Percentiles rank a stretch among this genome's conserved stretches.
Conservation (phyloP, 352 stramenopile genomes). For the Pythium phragmiticola region DNA sequence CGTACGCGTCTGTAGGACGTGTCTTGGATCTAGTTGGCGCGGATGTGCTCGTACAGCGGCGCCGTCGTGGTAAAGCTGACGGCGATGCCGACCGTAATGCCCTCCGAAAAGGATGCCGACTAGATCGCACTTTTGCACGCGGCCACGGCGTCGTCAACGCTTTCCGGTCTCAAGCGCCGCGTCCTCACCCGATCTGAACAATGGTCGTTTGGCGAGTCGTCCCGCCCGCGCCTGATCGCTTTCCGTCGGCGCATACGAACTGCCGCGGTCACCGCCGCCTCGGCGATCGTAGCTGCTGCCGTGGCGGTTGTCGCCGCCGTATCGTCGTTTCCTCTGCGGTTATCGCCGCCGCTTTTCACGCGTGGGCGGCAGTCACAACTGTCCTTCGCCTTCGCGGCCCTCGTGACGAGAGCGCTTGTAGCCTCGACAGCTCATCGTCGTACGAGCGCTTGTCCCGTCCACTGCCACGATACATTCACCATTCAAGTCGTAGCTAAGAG, state of each 20-base stretch:
- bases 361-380: no score
- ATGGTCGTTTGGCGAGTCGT: slow-evolving; percentile 74
- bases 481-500: neutral
- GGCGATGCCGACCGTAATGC: no score
- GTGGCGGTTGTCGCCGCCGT: slow-evolving; percentile 45
- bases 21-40: no score
- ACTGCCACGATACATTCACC: slow-evolving; percentile 32
- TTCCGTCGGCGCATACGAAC: slow-evolving; percentile 30
- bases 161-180: slow-evolving; percentile 41
- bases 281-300: slow-evolving; percentile 23
- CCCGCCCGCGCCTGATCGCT: slow-evolving; percentile 67
- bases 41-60: no score
- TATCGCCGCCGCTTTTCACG: slow-evolving; percentile 33
- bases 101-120: no score
- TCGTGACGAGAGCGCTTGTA: slow-evolving; percentile 53
- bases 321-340: slow-evolving; percentile 47
- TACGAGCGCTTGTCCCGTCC: slow-evolving; percentile 54
- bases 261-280: slow-evolving; percentile 4
- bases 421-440: slow-evolving; percentile 13
- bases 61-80: no score
- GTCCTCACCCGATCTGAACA: slow-evolving; percentile 63
- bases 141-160: slow-evolving; percentile 43
- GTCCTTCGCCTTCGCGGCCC: slow-evolving; percentile 1
- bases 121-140: slow-evolving; percentile 69
- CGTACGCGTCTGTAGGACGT: no score